Evolutionary conservation across 2,329 filamentous ascomycete species (phyloP).

Genomic region (Raffaelea deltoideospora): DNA sequence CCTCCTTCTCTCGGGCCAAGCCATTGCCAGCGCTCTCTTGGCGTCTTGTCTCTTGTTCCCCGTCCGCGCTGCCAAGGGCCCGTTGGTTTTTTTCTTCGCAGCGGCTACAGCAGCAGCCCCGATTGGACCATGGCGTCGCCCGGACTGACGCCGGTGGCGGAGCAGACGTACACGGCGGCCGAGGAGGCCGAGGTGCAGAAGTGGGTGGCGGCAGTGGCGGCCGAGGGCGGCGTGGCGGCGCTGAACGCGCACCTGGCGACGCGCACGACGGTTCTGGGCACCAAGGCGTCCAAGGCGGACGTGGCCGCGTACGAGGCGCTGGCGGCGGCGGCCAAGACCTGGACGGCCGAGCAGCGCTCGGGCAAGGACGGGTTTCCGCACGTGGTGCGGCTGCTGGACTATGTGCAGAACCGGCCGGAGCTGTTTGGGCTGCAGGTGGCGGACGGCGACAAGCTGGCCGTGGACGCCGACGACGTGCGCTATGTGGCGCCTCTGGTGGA

Average conservation of each 20-base stretch:
- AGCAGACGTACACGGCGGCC: conserved; percentile 55
- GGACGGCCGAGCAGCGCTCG: conserved; percentile 75
- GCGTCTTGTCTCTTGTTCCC: conserved; percentile 13
- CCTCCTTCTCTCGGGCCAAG: conserved; percentile 21
- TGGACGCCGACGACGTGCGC: conserved; percentile 67
- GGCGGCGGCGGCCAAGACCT: conserved; percentile 59
- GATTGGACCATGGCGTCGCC: background rate
- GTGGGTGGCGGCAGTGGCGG: conserved; percentile 65
- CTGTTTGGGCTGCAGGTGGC: conserved; percentile 57
- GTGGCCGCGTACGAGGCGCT: conserved; percentile 69
- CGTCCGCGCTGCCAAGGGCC: conserved; percentile 20
- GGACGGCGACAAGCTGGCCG: conserved; percentile 58
- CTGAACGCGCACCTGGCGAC: conserved; percentile 80
- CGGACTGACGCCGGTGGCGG: conserved; percentile 47
- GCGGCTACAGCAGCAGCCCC: no score
- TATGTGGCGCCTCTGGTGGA: conserved; percentile 83
- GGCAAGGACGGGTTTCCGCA: conserved; percentile 81
- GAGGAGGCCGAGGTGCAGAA: conserved; percentile 81
- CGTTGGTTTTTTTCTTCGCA: background rate
- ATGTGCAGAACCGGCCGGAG: conserved; percentile 81
- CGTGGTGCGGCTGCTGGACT: conserved; percentile 83
- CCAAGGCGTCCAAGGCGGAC: conserved; percentile 80
- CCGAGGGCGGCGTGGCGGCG: conserved; percentile 45
- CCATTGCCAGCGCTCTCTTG: conserved; percentile 11
- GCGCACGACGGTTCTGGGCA: conserved; percentile 76